Evolutionary conservation across 805 yeast genomes (phyloP).

Genomic region (Kregervanrija fluxuum): DNA sequence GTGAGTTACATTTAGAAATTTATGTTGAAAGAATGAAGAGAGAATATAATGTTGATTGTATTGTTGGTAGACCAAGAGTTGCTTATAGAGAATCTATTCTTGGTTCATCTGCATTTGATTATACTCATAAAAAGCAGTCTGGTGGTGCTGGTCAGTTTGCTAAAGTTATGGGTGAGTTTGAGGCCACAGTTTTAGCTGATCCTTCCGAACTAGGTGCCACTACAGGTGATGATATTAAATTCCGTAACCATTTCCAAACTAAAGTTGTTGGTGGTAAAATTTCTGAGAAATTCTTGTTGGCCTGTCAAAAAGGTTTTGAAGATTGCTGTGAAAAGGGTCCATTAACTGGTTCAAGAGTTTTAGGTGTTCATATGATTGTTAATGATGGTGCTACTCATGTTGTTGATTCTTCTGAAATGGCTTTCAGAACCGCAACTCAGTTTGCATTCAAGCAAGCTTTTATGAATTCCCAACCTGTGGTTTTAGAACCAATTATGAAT

Average conservation of each 20-base stretch:
- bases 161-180: conserved; percentile 81
- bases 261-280: conserved; percentile 95
- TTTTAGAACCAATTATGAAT: conserved; percentile 94
- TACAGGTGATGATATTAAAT: conserved; percentile 25
- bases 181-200: conserved; percentile 42
- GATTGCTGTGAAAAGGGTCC: conserved; percentile 97
- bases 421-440: conserved; percentile 88
- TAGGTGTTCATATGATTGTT: conserved; percentile 88
- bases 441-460: conserved; percentile 92
- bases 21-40: conserved; percentile 97
- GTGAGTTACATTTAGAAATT: conserved; percentile 94
- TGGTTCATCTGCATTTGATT: conserved; percentile 70
- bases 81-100: conserved; percentile 93
- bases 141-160: conserved; percentile 99
- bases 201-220: conserved; percentile 31
- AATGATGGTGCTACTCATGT: conserved; percentile 97
- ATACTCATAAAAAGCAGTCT: conserved; percentile 93
- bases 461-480: conserved; percentile 73
- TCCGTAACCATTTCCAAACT: conserved; percentile 69
- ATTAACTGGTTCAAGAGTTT: conserved; percentile 85
- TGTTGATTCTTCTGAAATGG: conserved; percentile 93
- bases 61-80: conserved; percentile 96
- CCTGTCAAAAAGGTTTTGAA: conserved; percentile 93
- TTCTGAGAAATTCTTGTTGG: conserved; percentile 87
- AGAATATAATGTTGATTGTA: conserved; percentile 93